Evolutionary conservation across 1,284 basidiomycete genomes (phyloP).

Genomic region (Ustilago curta): DNA sequence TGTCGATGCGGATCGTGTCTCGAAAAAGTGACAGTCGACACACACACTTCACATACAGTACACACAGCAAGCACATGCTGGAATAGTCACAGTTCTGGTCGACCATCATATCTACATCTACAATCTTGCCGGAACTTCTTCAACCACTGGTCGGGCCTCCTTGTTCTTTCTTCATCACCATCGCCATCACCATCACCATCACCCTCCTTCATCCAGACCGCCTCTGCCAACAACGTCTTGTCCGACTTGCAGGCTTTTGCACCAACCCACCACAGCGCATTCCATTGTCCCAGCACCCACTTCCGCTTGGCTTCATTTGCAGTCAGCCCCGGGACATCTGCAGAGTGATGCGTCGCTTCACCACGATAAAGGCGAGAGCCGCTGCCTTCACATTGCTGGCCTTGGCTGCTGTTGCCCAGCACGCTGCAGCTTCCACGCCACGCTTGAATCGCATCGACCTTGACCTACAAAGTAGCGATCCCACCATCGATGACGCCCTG

Average conservation of each 20-base stretch:
- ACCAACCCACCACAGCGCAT: not conserved
- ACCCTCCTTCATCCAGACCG: not conserved
- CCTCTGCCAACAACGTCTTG: not conserved
- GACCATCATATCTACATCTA: not conserved
- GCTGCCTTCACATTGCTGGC: slow-evolving; percentile 25
- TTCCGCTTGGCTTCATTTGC: not conserved
- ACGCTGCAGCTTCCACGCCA: slow-evolving; percentile 28
- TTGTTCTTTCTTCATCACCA: not conserved
- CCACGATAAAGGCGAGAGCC: slow-evolving; percentile 13
- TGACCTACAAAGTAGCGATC: slow-evolving; percentile 12
- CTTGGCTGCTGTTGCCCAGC: slow-evolving; percentile 14
- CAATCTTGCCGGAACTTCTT: too few relatives aligned
- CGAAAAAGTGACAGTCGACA: not conserved
- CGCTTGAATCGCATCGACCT: slow-evolving; percentile 44
- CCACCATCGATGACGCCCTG: slow-evolving; percentile 13
- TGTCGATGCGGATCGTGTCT: not conserved
- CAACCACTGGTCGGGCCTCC: too few relatives aligned
- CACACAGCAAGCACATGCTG: slow-evolving; percentile 3
- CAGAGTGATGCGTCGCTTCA: slow-evolving; percentile 14
- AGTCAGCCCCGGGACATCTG: not conserved
- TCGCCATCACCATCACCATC: not conserved
- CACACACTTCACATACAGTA: not conserved
- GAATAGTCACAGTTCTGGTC: not conserved
- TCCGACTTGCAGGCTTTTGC: not conserved
- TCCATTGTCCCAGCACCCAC: not conserved